Percentiles rank a stretch among this genome's conserved stretches.
Conservation (phyloP, 495 filamentous ascomycete genomes). For the Usnea hakonensis region DNA sequence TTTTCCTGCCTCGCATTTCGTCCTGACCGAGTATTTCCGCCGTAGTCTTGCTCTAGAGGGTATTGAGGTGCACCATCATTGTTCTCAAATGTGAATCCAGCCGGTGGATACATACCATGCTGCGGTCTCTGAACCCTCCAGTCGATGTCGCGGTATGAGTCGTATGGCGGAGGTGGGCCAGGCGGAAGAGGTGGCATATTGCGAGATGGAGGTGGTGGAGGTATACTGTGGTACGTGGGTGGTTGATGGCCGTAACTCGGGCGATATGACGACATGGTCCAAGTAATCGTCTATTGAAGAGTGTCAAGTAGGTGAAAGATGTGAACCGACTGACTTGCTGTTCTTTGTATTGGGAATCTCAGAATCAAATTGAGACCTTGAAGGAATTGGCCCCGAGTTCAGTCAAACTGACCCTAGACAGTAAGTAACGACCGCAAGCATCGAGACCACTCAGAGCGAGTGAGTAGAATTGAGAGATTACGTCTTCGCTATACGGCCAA, state of each 20-base stretch:
- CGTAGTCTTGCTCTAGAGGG: constrained; percentile 11
- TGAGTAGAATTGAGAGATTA: too few relatives aligned
- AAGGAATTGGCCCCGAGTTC: background rate
- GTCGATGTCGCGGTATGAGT: constrained; percentile 1
- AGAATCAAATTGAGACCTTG: background rate
- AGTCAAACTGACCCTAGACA: background rate
- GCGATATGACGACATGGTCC: constrained; percentile 15
- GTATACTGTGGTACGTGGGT: constrained; percentile 1
- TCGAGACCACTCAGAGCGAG: background rate
- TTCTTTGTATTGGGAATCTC: background rate
- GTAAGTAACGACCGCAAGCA: background rate
- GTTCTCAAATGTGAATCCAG: constrained; percentile 41
- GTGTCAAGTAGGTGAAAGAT: background rate
- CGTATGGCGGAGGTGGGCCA: constrained; percentile 12
- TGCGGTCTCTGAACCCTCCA: constrained; percentile 15
- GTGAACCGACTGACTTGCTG: background rate
- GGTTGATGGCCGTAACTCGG: constrained; percentile 9
- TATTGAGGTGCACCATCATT: constrained; percentile 15
- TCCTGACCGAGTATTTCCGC: constrained; percentile 3
- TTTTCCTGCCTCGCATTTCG: constrained; percentile 3
- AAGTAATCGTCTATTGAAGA: background rate
- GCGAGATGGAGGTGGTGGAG: constrained; percentile 18
- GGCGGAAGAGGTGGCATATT: constrained; percentile 16
- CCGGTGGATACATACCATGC: background rate
- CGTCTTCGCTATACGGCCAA: background rate